Evolutionary conservation across 192 early-diverging fungal genomes (phyloP).

Genomic region (Borealophlyctis nickersoniae): DNA sequence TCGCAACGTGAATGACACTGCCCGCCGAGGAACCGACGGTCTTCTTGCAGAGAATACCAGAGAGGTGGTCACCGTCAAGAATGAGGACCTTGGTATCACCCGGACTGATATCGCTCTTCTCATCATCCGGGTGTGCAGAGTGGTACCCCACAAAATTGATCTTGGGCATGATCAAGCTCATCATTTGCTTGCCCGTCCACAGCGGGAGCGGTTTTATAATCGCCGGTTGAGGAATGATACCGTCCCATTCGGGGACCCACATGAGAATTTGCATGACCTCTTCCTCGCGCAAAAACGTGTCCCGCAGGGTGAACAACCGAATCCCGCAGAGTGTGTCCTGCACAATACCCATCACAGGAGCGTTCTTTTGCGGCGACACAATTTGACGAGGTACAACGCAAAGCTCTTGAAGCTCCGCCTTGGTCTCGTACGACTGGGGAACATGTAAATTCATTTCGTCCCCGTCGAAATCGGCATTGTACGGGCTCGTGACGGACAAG

Average conservation of each 20-base stretch:
- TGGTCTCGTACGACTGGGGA: slow-evolving; percentile 93
- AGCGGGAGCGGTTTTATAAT: slow-evolving; percentile 94
- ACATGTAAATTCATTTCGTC: slow-evolving; percentile 99
- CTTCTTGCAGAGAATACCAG: slow-evolving; percentile 93
- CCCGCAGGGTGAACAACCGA: slow-evolving; percentile 91
- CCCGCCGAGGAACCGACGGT: slow-evolving; percentile 84
- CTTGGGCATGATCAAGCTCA: slow-evolving; percentile 85
- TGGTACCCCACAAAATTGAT: slow-evolving; percentile 85
- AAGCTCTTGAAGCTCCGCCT: slow-evolving; percentile 91
- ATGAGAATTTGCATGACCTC: slow-evolving; percentile 94
- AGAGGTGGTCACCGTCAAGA: slow-evolving; percentile 87
- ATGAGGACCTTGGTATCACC: slow-evolving; percentile 90
- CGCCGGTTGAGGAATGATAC: slow-evolving; percentile 84
- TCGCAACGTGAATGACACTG: slow-evolving; percentile 91
- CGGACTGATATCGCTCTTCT: slow-evolving; percentile 73
- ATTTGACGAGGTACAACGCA: slow-evolving; percentile 99
- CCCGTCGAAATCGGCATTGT: slow-evolving; percentile 99
- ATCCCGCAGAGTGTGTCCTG: slow-evolving; percentile 97
- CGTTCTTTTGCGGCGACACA: slow-evolving; percentile 94
- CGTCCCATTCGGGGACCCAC: slow-evolving; percentile 97
- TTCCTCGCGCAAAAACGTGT: slow-evolving; percentile 82
- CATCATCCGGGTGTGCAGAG: slow-evolving; percentile 75
- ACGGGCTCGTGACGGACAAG: slow-evolving; percentile 94
- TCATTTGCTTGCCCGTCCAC: slow-evolving; percentile 97
- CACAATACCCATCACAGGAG: slow-evolving; percentile 99